Conservation (phyloP, 371 early-diverging fungal species). For the Mortierella sp. region DNA sequence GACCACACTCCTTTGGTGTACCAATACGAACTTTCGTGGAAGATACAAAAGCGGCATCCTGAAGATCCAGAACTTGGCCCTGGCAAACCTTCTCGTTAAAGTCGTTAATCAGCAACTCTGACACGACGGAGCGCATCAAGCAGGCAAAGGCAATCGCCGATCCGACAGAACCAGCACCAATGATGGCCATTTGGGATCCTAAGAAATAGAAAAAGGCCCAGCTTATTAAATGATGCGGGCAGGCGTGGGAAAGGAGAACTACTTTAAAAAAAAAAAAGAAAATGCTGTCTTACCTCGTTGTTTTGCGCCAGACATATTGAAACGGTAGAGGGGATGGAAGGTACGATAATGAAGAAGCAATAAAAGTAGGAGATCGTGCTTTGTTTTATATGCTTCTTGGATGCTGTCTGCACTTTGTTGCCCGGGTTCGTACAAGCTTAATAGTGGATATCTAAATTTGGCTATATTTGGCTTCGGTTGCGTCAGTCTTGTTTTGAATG, state of each 20-base stretch:
- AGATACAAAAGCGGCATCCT: constrained; percentile 80
- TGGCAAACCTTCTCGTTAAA: constrained; percentile 68
- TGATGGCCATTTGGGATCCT: constrained; percentile 70
- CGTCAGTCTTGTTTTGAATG: too few relatives aligned
- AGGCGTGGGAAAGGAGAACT: background rate
- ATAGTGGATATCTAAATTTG: too few relatives aligned
- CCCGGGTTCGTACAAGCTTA: too few relatives aligned
- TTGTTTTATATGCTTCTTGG: too few relatives aligned
- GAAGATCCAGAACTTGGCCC: constrained; percentile 85
- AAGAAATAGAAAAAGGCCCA: background rate
- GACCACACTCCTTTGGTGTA: constrained; percentile 79
- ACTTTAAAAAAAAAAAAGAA: background rate
- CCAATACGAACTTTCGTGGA: constrained; percentile 72
- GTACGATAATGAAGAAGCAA: background rate
- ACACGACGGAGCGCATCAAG: constrained; percentile 75
- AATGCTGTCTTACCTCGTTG: background rate
- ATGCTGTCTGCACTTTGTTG: too few relatives aligned
- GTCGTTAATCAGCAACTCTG: constrained; percentile 83
- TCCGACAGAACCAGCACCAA: constrained; percentile 90
- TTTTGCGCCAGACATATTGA: background rate
- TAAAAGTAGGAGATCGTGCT: too few relatives aligned
- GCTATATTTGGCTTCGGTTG: too few relatives aligned
- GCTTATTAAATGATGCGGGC: background rate
- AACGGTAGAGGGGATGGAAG: background rate
- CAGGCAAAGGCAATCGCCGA: constrained; percentile 81